Evolutionary conservation across 2,329 filamentous ascomycete genomes (phyloP).

Genomic region (Catunica adiposa): DNA sequence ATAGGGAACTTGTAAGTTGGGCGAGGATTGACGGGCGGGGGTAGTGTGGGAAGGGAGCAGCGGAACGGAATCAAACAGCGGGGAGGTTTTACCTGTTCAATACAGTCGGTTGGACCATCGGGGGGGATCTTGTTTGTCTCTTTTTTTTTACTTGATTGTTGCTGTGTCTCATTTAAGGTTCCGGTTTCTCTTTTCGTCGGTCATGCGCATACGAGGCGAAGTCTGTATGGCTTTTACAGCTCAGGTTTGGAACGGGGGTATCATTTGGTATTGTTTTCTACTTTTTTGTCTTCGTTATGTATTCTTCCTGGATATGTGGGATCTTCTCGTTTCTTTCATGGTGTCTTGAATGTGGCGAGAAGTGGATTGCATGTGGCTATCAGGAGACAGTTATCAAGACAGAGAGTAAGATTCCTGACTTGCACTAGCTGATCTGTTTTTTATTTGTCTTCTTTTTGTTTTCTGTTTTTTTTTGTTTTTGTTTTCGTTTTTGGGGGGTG

Average conservation of each 20-base stretch:
- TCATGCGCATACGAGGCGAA: not conserved
- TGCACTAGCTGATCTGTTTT: too few relatives aligned
- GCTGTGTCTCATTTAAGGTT: not conserved
- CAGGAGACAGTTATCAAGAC: not conserved
- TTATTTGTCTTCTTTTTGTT: not conserved
- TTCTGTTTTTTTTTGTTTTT: too few relatives aligned
- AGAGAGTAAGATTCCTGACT: not conserved
- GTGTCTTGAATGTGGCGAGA: not conserved
- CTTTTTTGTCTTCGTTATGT: too few relatives aligned
- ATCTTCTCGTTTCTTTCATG: not conserved
- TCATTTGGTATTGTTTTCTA: too few relatives aligned
- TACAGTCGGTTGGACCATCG: not conserved
- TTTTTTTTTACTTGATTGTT: not conserved
- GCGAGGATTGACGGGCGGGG: too few relatives aligned
- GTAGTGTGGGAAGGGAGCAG: too few relatives aligned
- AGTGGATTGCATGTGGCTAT: not conserved
- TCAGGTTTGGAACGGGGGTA: too few relatives aligned
- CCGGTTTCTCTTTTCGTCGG: not conserved
- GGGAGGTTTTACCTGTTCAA: too few relatives aligned
- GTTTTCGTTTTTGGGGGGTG: too few relatives aligned
- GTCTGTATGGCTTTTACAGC: not conserved
- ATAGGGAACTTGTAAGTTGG: too few relatives aligned
- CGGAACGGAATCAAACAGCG: too few relatives aligned
- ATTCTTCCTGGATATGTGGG: not conserved
- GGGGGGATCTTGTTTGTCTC: not conserved